Base-by-base conservation (phyloP, 805 yeast species). In the Diddensiella caesifluorescens region DNA sequence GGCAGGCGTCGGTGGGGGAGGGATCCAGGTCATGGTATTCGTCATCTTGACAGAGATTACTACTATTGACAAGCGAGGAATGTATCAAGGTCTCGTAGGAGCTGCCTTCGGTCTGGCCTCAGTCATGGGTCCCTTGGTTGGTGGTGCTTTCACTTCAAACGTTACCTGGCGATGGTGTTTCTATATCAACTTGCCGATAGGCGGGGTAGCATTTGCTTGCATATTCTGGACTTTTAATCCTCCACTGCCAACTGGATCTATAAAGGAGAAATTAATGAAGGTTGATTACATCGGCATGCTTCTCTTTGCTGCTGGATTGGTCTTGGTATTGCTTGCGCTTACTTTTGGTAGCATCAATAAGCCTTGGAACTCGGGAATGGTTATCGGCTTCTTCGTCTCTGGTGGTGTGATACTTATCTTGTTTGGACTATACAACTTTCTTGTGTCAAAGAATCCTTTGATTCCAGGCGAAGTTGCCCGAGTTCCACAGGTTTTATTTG, bases 1-100 rank as follows among this genome's bases (percentile, higher is more conserved):
- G 35, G 81, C 94, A 25, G 96, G 96, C 19, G 72, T 83, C 44
- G 95, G 95, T 12, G 95, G 94, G 15, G 92, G 95, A 10, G 95
- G 95, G 1, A 74, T 86, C 53, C 80, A 79, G 35, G 73, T 88
- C 0, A 66, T 85, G 53, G 76, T 85, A 13, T 79, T 92, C 5
- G 80, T 87, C 41, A 73, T 87, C 5, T 73, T 83, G 51, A 77
- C 88, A 16, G 95, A 87, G 61, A 68, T 85, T 36, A 80, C 86
- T 23, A 77, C 90, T 2, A 71, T 83, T 47, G 71, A 90, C 43
- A 77, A 80, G 36, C 68, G 96, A 47, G 95, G 92, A 2, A 60
- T 83, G 22, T 83, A 76, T 59, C 95, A 86, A 59, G 96, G 95
- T 0, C 59, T 83, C 35, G 80, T 57, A 13, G 63, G 60, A 9